Evolutionary conservation across 306 rosid species (phyloP).

Genomic region (Ceratonia siliqua): DNA sequence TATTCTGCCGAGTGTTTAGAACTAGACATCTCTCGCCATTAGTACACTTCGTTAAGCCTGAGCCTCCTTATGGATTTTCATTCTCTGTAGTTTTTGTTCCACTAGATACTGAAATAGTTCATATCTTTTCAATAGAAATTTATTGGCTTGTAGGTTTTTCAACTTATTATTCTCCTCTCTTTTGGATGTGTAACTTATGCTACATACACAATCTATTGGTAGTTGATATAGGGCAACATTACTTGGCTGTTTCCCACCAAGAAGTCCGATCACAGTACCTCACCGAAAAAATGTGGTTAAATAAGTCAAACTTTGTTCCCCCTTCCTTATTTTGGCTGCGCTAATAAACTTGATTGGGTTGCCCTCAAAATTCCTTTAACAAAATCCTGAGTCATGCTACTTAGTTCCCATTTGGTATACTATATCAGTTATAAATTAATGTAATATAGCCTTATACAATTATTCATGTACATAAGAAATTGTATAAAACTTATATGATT

Average conservation of each 20-base stretch:
- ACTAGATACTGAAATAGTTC: constrained; percentile 12
- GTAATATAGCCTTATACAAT: too few relatives aligned
- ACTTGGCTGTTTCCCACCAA: background rate
- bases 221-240: constrained; percentile 4
- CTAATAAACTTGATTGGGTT: too few relatives aligned
- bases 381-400: too few relatives aligned
- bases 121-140: background rate
- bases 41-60: constrained; percentile 20
- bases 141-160: constrained; percentile 12
- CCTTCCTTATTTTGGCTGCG: too few relatives aligned
- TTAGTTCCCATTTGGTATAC: too few relatives aligned
- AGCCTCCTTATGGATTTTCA: constrained; percentile 24
- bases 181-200: background rate
- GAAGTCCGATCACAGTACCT: too few relatives aligned
- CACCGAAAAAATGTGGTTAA: too few relatives aligned
- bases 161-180: background rate
- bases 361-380: too few relatives aligned
- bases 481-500: too few relatives aligned
- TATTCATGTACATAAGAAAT: too few relatives aligned
- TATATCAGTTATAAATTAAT: too few relatives aligned
- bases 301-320: too few relatives aligned
- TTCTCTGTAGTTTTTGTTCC: constrained; percentile 17
- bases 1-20: constrained; percentile 32
- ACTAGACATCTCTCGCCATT: constrained; percentile 19
- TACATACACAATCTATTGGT: background rate